These are phyloP conservation scores for Eucalyptus dawsonii DNA, from an alignment of 345 rosid genomes.

Conservation along the genomic window DNA sequence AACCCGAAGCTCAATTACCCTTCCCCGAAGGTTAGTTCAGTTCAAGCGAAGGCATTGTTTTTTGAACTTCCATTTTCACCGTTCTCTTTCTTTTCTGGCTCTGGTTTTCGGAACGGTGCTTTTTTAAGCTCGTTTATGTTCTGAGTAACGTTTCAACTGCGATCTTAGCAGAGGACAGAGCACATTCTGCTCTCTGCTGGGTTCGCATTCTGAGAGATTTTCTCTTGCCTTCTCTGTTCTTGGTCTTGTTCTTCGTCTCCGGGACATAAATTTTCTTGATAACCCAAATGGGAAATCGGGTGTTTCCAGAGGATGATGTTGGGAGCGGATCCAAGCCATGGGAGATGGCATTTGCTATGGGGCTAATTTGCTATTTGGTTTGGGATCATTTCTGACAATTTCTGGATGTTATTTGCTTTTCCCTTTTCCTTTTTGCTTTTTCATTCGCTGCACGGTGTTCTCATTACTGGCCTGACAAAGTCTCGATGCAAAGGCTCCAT, in stretches of 20 bases:
- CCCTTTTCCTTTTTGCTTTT: neutral
- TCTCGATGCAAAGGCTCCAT: neutral
- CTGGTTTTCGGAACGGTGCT: neutral
- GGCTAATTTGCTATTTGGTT: neutral
- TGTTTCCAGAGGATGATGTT: neutral
- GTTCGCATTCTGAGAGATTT: neutral
- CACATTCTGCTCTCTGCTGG: neutral
- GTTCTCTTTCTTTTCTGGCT: neutral
- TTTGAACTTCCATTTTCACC: neutral
- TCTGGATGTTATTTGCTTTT: neutral
- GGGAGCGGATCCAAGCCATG: neutral
- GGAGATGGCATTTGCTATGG: neutral
- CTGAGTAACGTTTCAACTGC: neutral
- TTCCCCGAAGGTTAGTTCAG: constrained; percentile 57
- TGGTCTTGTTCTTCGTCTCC: neutral
- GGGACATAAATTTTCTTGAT: neutral
- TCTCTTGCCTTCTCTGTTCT: neutral
- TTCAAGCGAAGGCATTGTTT: neutral
- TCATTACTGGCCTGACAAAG: neutral
- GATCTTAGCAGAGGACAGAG: neutral
- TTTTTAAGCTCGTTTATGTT: neutral
- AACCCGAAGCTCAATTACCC: constrained; percentile 54
- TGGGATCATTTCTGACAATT: neutral
- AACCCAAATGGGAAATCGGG: neutral
- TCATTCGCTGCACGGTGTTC: neutral